These are phyloP conservation scores for Scorias spongiosa DNA, from an alignment of 2,329 filamentous ascomycete genomes.

Conservation along the genomic window DNA sequence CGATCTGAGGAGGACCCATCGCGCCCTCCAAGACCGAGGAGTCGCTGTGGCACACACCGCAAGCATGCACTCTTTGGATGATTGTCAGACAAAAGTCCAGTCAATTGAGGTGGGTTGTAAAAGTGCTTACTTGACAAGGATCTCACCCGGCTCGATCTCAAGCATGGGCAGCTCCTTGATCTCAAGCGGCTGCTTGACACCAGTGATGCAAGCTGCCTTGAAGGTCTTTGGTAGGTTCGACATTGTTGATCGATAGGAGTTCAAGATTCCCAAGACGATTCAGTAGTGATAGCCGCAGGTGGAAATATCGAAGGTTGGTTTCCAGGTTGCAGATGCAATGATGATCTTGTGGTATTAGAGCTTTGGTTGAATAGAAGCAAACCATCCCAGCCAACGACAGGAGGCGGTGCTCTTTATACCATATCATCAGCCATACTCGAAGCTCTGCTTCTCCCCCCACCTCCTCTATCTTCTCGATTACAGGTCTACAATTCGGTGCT, in stretches of 20 bases:
- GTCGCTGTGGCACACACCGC: constrained; percentile 58
- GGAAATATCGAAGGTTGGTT: no score
- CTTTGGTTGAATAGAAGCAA: no score
- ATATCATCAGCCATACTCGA: no score
- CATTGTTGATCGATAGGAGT: neutral
- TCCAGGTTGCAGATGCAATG: no score
- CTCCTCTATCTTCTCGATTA: no score
- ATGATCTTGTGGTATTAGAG: no score
- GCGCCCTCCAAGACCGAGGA: constrained; percentile 30
- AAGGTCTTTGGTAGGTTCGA: constrained; percentile 41
- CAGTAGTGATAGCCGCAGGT: no score
- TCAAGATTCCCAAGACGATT: no score
- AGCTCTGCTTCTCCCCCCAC: no score
- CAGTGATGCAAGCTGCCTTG: constrained; percentile 48
- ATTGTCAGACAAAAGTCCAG: neutral
- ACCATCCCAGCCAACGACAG: no score
- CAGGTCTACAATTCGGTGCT: no score
- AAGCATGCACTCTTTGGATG: constrained; percentile 39
- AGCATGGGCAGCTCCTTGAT: constrained; percentile 46
- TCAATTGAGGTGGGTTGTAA: neutral
- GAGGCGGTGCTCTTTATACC: no score
- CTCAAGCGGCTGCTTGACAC: constrained; percentile 35
- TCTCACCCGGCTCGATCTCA: constrained; percentile 39
- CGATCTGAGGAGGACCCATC: constrained; percentile 32
- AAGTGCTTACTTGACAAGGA: constrained; percentile 43